Conservation (phyloP, 495 filamentous ascomycete species). For the Podospora pseudocomata region DNA sequence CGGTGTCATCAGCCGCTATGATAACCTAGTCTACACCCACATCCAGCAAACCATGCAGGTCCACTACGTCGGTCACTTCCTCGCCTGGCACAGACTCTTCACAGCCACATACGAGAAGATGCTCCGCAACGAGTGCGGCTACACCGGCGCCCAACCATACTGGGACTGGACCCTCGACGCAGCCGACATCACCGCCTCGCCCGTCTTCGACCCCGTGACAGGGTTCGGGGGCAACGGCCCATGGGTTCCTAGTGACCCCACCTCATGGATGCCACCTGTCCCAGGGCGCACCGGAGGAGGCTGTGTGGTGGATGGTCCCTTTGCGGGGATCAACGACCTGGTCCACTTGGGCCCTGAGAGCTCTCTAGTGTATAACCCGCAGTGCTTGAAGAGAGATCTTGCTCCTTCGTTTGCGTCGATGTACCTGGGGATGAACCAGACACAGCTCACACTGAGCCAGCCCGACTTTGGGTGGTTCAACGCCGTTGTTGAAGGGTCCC, state of each 20-base stretch:
- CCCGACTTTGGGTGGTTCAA: conserved; percentile 24
- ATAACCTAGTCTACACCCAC: conserved; percentile 41
- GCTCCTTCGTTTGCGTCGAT: conserved; percentile 28
- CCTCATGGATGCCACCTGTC: conserved; percentile 16
- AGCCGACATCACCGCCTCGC: conserved; percentile 30
- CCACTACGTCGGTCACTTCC: conserved; percentile 42
- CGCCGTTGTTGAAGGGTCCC: conserved; percentile 19
- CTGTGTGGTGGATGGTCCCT: conserved; percentile 34
- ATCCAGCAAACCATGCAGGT: conserved; percentile 35
- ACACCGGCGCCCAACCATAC: conserved; percentile 38
- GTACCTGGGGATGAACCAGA: conserved; percentile 24
- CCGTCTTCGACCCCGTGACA: conserved; percentile 35
- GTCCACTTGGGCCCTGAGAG: conserved; percentile 22
- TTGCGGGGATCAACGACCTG: conserved; percentile 22
- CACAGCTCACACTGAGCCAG: conserved; percentile 20
- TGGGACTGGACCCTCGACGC: conserved; percentile 44
- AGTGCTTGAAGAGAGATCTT: conserved; percentile 37
- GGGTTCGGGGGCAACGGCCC: conserved; percentile 34
- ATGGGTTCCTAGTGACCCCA: conserved; percentile 9
- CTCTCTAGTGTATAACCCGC: conserved; percentile 33
- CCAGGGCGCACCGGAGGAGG: conserved; percentile 32
- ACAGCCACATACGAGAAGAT: conserved; percentile 38
- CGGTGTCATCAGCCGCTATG: conserved; percentile 31
- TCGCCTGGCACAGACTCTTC: conserved; percentile 40
- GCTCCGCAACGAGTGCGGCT: conserved; percentile 37